Evolutionary conservation across 164 flowering plant genomes (phyloP), one percentile per base, ranked within the genome.

Genomic region (Aristolochia californica): DNA sequence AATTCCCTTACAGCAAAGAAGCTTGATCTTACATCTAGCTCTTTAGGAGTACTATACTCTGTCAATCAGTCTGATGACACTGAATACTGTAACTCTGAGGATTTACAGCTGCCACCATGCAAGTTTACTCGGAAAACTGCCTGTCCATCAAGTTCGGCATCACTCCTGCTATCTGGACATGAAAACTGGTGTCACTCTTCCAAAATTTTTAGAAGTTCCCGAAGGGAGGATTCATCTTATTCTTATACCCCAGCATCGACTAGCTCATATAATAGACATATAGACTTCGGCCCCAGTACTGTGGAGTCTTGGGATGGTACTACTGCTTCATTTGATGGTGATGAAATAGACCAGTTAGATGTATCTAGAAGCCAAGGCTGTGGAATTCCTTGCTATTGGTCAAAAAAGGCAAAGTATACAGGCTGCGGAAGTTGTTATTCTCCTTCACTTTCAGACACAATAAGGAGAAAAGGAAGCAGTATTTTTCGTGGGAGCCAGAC

Each of bases 321-420:
- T 15, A 72, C 87, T 13, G 75, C 79, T 52, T 89, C 99, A 2
- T 53, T 78, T 14, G 88, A 81, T 59, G 85, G 68, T 45, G 91
- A 81, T 61, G 87, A 83, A 57, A 80, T 77, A 64, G 93, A 90
- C 62, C 77, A 66, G 8, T 74, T 94, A 62, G 95, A 84, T 62
- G 69, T 84, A 34, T 80, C 84, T 0, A 81, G 84, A 25, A 70
- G 84, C 16, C 86, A 79, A 62, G 97, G 95, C 40, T 88, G 98
- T 69, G 98, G 98, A 23, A 85, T 93, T 71, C 84, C 97, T 65
- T 83, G 93, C 65, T 86, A 85, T 64, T 83, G 97, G 97, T 77
- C 99, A 0, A 93, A 71, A 65, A 83, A 80, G 58, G 77, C 83
- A 5, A 87, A 78, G 62, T 77, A 75, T 57, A 81, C 79, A 66